Conservation (phyloP, 225 moss, liverwort and hornwort species). For the Ulota crispa region DNA sequence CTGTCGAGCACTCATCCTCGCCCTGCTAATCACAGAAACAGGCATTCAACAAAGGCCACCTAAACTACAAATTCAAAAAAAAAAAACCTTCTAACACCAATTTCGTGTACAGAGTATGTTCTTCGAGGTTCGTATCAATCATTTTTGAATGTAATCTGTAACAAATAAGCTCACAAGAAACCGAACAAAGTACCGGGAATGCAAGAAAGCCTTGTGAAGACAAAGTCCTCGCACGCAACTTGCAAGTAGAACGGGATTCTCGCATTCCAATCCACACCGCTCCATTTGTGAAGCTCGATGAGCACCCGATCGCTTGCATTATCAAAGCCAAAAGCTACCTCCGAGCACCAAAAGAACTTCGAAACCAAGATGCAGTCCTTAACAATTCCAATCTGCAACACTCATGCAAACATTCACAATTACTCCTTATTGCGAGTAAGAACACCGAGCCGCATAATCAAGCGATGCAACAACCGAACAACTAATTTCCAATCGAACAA, state of each 20-base stretch:
- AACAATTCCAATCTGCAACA: constrained; percentile 7
- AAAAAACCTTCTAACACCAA: background rate
- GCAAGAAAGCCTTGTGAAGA: constrained; percentile 19
- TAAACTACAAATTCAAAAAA: background rate
- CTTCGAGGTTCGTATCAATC: background rate
- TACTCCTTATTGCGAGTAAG: background rate
- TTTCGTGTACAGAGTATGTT: background rate
- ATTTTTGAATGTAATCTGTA: background rate
- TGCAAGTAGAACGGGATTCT: constrained; percentile 23
- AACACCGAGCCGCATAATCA: background rate
- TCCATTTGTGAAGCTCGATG: constrained; percentile 36
- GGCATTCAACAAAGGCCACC: background rate
- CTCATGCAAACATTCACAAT: background rate
- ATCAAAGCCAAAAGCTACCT: background rate
- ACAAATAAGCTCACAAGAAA: background rate
- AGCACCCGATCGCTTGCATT: constrained; percentile 36
- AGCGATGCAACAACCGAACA: background rate
- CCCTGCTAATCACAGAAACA: constrained; percentile 24
- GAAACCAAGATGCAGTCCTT: background rate
- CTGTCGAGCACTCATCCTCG: constrained; percentile 41
- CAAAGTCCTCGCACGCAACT: constrained; percentile 4
- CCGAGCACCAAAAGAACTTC: background rate
- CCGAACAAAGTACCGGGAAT: constrained; percentile 11
- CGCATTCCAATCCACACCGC: constrained; percentile 29
- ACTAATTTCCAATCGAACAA: background rate